Base-by-base conservation (phyloP, 1,139 yeast genomes). In the Taphrina wiesneri region DNA sequence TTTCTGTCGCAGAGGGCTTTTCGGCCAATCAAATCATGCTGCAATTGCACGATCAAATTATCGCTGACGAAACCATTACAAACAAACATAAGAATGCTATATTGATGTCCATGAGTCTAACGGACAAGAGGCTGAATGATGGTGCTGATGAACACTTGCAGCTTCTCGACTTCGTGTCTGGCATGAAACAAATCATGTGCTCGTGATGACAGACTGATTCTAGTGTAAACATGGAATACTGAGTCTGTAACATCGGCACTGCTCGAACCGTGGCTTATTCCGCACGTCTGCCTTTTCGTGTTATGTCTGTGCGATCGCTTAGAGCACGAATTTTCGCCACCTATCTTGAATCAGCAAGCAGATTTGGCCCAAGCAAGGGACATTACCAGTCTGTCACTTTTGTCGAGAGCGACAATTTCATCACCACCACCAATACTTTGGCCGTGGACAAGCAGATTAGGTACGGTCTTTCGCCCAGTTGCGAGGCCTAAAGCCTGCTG, bases 61-160 rank as follows among this genome's bases (percentile, higher is more conserved):
- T 92, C 26, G 76, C 83, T 63, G 86, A 85, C 71, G 89, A 86
- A 70, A 71, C 78, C 0, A 77, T 86, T 57, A 76, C 80, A 19
- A 81, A 87, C 0, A 71, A 74, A 1, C 84, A 84, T 67, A 93
- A 93, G 74, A 89, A 85, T 72, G 73, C 78, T 54, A 83, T 90
- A 15, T 82, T 96, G 0, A 77, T 80, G 74, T 76, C 84, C 2
- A 77, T 95, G 46, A 90, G 92, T 70, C 87, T 86, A 56, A 82
- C 91, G 0, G 99, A 95, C 75, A 82, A 84, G 65, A 81, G 86
- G 67, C 79, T 95, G 68, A 83, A 86, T 65, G 90, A 86, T 73
- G 99, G 99, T 17, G 85, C 97, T 2, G 96, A 91, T 74, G 99
- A 95, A 74, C 92, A 88, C 69, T 78, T 95, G 43, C 97, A 90